Percentiles rank a stretch among this genome's conserved stretches.
Evolutionary conservation across 805 yeast genomes (phyloP).

Genomic region (Sugiyamaella floridensis): DNA sequence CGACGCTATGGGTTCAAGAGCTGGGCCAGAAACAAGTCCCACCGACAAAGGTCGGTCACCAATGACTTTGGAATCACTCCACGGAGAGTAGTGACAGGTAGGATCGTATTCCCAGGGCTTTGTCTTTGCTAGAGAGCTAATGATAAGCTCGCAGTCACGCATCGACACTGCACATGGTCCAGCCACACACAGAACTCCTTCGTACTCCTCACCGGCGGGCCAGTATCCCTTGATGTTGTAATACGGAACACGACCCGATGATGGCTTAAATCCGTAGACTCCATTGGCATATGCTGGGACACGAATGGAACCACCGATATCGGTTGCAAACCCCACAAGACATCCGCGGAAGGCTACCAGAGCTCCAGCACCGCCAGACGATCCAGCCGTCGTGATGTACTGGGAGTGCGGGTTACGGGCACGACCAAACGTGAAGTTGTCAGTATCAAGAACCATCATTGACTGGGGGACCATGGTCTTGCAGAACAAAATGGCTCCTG

Average conservation of each 20-base stretch:
- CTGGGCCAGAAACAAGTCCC: slow-evolving; percentile 14
- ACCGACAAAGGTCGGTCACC: slow-evolving; percentile 45
- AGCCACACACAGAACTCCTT: slow-evolving; percentile 38
- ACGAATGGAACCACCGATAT: slow-evolving; percentile 50
- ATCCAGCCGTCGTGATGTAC: slow-evolving; percentile 21
- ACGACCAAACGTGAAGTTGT: slow-evolving; percentile 39
- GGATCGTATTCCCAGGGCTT: slow-evolving; percentile 19
- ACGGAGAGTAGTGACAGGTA: slow-evolving; percentile 16
- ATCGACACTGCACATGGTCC: slow-evolving; percentile 63
- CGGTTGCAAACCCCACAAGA: slow-evolving; percentile 47
- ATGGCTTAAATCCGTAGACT: slow-evolving; percentile 44
- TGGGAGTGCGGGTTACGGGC: slow-evolving; percentile 40
- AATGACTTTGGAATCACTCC: slow-evolving; percentile 20
- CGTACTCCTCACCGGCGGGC: slow-evolving; percentile 38
- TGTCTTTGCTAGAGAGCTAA: slow-evolving; percentile 35
- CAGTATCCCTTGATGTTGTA: slow-evolving; percentile 38
- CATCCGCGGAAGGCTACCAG: slow-evolving; percentile 39
- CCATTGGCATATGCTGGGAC: slow-evolving; percentile 41
- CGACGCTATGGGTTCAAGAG: slow-evolving; percentile 33
- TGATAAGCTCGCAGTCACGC: slow-evolving; percentile 61
- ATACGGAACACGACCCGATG: slow-evolving; percentile 37
- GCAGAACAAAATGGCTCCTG: slow-evolving; percentile 48
- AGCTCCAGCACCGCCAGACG: slow-evolving; percentile 49
- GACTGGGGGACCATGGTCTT: slow-evolving; percentile 50
- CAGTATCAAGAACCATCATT: slow-evolving; percentile 44